Conservation (phyloP, 2,329 filamentous ascomycete genomes). For the Zalaria sp. region DNA sequence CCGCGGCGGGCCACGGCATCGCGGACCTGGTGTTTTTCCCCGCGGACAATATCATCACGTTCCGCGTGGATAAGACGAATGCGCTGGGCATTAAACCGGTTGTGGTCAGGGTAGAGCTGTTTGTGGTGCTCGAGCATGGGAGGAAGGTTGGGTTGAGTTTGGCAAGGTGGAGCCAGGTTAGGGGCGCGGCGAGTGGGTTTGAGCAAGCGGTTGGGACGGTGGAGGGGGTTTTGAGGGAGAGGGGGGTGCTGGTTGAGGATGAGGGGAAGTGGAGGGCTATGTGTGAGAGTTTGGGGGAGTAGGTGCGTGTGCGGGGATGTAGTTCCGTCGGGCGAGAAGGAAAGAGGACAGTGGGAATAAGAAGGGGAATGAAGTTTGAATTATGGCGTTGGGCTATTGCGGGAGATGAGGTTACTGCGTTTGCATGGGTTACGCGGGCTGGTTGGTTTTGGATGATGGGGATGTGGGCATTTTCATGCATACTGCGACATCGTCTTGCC, state of each 20-base stretch:
- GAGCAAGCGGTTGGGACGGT: constrained; percentile 69
- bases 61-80: constrained; percentile 60
- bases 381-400: too few species aligned
- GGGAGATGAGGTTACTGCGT: too few species aligned
- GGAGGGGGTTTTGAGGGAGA: constrained; percentile 50
- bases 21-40: constrained; percentile 67
- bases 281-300: constrained; percentile 22
- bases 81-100: constrained; percentile 75
- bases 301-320: too few species aligned
- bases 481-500: too few species aligned
- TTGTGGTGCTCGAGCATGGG: constrained; percentile 77
- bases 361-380: too few species aligned
- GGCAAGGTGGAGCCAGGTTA: constrained; percentile 75
- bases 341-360: too few species aligned
- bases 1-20: constrained; percentile 51
- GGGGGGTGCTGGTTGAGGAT: constrained; percentile 53
- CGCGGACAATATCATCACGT: constrained; percentile 64
- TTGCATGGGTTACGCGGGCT: too few species aligned
- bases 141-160: constrained; percentile 64
- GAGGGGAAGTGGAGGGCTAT: constrained; percentile 28
- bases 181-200: constrained; percentile 84
- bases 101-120: constrained; percentile 75
- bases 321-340: too few species aligned
- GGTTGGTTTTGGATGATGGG: too few species aligned
- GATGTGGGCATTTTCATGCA: too few species aligned